These are phyloP conservation scores for Macrophomina pseudophaseolina DNA, from an alignment of 2,329 filamentous ascomycete species.

Conservation along the genomic window DNA sequence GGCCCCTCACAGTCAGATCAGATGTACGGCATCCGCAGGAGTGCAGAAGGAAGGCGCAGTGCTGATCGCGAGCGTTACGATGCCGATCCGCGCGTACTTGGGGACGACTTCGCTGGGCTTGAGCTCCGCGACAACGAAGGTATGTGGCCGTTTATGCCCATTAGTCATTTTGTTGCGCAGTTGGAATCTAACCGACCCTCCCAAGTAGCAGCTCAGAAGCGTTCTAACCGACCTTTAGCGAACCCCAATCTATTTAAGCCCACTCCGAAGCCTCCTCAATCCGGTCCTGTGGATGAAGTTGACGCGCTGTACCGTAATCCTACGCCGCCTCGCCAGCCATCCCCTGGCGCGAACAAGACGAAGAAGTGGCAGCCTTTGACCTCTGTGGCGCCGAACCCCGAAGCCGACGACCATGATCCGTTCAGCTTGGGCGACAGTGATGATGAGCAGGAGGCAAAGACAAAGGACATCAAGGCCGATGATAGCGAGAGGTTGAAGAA, in stretches of 20 bases:
- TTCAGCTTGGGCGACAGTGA: conserved; percentile 97
- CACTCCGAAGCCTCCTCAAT: conserved; percentile 59
- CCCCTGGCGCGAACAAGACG: conserved; percentile 58
- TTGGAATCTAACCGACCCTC: conserved; percentile 32
- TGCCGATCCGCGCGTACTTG: conserved; percentile 86
- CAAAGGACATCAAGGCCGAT: conserved; percentile 63
- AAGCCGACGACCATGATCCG: conserved; percentile 84
- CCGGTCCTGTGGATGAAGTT: conserved; percentile 77
- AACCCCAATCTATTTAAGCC: conserved; percentile 84
- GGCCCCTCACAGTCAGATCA: conserved; percentile 46
- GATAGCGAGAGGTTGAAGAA: conserved; percentile 58
- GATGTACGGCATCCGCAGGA: conserved; percentile 45
- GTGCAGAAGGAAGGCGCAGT: conserved; percentile 62
- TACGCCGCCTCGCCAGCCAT: conserved; percentile 37
- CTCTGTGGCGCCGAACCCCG: conserved; percentile 80
- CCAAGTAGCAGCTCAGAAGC: conserved; percentile 56
- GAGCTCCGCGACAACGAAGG: conserved; percentile 67
- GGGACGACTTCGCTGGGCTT: conserved; percentile 80
- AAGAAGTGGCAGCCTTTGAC: conserved; percentile 99
- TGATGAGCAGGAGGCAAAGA: conserved; percentile 82
- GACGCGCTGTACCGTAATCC: conserved; percentile 68
- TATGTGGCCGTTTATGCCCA: conserved; percentile 32
- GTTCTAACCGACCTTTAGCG: conserved; percentile 68
- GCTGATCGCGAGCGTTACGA: conserved; percentile 92
- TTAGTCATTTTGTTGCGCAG: background rate